phyloP scores from a whole-genome alignment of 148 eudicot genomes.

The Camellia granthamiana region DNA sequence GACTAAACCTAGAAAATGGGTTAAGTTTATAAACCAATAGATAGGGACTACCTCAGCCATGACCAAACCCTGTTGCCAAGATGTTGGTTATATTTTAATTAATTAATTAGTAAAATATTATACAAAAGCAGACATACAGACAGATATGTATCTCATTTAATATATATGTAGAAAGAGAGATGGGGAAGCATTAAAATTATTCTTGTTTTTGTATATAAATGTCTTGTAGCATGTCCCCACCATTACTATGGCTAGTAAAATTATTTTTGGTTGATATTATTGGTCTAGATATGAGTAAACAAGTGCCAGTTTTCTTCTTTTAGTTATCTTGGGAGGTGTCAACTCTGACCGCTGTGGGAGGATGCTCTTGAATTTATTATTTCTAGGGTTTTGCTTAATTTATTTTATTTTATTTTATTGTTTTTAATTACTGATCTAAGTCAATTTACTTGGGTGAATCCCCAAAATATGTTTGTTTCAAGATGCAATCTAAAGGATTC shows the following conservation, averaged over 20 bases:
- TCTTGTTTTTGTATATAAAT: not conserved
- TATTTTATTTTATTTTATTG: slow-evolving; percentile 16
- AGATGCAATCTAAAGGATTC: not conserved
- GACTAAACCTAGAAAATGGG: slow-evolving; percentile 20
- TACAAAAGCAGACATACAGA: not conserved
- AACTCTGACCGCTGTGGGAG: slow-evolving; percentile 28
- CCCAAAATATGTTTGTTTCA: not conserved
- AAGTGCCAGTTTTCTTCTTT: slow-evolving; percentile 15
- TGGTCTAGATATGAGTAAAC: slow-evolving; percentile 23
- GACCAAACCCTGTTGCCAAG: not conserved
- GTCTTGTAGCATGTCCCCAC: slow-evolving; percentile 20
- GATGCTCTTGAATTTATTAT: not conserved
- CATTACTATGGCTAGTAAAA: slow-evolving; percentile 7
- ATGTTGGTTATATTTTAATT: too few species aligned
- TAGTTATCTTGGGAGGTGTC: slow-evolving; percentile 29
- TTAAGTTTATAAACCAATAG: slow-evolving; percentile 11
- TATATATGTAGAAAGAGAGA: not conserved
- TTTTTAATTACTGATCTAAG: slow-evolving; percentile 22
- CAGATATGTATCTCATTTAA: not conserved
- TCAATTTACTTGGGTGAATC: slow-evolving; percentile 22
- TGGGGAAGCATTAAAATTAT: not conserved
- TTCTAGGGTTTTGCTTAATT: slow-evolving; percentile 6
- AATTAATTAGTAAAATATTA: not conserved
- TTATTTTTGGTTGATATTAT: slow-evolving; percentile 9
- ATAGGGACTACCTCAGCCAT: slow-evolving; percentile 6